A percentile compares a stretch with the other conserved stretches of the same genome.
phyloP scores from a whole-genome alignment of 306 rosid genomes.

The Amphicarpaea edgeworthii region DNA sequence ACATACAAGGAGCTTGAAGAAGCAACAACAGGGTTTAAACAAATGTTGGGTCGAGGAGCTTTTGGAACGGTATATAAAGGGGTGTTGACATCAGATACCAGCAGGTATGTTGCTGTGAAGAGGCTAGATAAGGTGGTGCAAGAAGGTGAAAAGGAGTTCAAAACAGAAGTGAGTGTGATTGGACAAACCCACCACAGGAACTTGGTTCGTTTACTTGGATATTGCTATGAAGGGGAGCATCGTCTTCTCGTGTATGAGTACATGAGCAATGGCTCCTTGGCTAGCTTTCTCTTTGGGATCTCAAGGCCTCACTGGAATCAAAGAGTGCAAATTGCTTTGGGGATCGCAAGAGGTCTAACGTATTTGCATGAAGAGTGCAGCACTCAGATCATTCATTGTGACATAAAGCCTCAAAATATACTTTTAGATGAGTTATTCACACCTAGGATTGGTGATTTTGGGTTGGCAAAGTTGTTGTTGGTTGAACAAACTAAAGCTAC shows the following conservation, averaged over 20 bases:
- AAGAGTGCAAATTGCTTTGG: constrained; percentile 24
- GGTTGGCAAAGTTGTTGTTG: constrained; percentile 48
- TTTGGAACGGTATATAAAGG: constrained; percentile 48
- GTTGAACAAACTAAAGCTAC: constrained; percentile 38
- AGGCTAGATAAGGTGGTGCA: constrained; percentile 41
- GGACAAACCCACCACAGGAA: constrained; percentile 24
- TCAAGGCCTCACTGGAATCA: constrained; percentile 34
- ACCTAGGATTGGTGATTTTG: constrained; percentile 40
- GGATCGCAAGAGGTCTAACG: not conserved
- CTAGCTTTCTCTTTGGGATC: constrained; percentile 18
- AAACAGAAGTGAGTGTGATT: constrained; percentile 17
- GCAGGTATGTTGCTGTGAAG: constrained; percentile 56
- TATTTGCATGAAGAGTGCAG: constrained; percentile 28
- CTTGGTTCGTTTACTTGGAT: constrained; percentile 11
- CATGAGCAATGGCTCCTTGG: constrained; percentile 21
- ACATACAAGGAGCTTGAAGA: constrained; percentile 27
- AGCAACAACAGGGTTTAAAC: constrained; percentile 47
- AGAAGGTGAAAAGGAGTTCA: constrained; percentile 50
- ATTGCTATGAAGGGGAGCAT: constrained; percentile 8
- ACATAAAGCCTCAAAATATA: constrained; percentile 19
- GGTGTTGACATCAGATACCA: constrained; percentile 24
- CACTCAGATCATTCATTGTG: constrained; percentile 22
- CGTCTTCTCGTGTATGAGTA: constrained; percentile 13
- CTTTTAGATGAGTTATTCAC: constrained; percentile 10
- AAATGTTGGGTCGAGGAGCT: constrained; percentile 40